Evolutionary conservation across 345 rosid species (phyloP), one percentile per base, ranked within the genome.

Genomic region (Citrus cavaleriei): DNA sequence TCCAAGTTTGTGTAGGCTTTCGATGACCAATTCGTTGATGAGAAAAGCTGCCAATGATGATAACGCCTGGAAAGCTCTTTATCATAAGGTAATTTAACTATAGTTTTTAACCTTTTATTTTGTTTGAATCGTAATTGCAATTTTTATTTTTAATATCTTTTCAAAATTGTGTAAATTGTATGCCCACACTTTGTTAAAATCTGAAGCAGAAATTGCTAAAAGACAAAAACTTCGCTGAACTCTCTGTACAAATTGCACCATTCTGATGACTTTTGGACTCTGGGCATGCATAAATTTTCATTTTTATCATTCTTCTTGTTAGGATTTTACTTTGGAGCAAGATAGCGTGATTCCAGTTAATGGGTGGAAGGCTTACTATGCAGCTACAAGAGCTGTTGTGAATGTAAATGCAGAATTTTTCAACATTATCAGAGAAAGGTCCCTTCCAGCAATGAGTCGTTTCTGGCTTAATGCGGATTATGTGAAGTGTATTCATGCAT

Each of bases 351-450:
- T 83, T 2, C 98, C 98, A 18, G 93, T 87, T 63, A 90, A 88
- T 83, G 98, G 98, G 65, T 97, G 99, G 98, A 97, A 97, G 82
- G 96, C 92, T 10, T 97, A 97, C 86, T 97, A 97, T 82, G 98
- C 99, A 2, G 89, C 94, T 55, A 97, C 98, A 64, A 97, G 97
- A 88, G 95, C 92, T 40, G 87, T 97, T 78, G 86, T 92, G 82
- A 92, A 87, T 89, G 91, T 87, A 73, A 97, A 97, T 88, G 78
- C 91, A 1, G 92, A 88, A 71, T 97, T 97, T 86, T 93, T 92
- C 85, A 84, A 83, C 89, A 91, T 91, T 79, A 91, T 97, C 69
- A 93, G 92, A 85, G 95, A 89, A 73, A 87, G 96, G 75, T 84
- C 93, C 49, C 86, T 91, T 87, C 87, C 86, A 49, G 93, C 88